A percentile compares a stretch with the other conserved stretches of the same genome.
phyloP scores from a whole-genome alignment of 306 rosid species.

The Fragaria vesca region DNA sequence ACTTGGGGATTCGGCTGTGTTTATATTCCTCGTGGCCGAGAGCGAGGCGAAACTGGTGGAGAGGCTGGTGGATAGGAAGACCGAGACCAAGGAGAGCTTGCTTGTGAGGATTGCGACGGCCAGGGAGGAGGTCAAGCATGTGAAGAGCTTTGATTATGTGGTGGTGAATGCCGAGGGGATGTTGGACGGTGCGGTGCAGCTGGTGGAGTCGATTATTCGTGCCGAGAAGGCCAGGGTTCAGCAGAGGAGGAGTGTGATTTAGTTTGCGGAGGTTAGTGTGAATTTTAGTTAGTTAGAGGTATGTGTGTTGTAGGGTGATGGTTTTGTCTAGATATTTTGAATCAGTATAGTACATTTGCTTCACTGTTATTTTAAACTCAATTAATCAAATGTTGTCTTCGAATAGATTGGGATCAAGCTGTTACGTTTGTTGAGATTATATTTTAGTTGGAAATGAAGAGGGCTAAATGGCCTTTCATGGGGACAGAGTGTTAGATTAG shows the following conservation, averaged over 20 bases:
- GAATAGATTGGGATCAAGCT: neutral
- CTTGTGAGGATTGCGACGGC: slow-evolving; percentile 82
- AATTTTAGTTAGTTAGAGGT: neutral
- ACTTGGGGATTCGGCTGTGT: slow-evolving; percentile 72
- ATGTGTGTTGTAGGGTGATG: neutral
- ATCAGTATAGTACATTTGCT: neutral
- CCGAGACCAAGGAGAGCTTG: slow-evolving; percentile 73
- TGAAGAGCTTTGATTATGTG: slow-evolving; percentile 72
- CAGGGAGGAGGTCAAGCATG: slow-evolving; percentile 82
- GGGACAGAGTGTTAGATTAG: neutral
- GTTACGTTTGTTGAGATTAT: neutral
- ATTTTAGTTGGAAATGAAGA: neutral
- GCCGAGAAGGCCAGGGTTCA: slow-evolving; percentile 93
- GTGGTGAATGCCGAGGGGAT: slow-evolving; percentile 83
- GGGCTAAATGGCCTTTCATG: neutral
- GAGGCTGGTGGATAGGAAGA: slow-evolving; percentile 74
- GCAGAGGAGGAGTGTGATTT: slow-evolving; percentile 55
- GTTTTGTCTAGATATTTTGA: neutral
- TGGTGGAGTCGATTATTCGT: slow-evolving; percentile 67
- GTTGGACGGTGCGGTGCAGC: slow-evolving; percentile 69
- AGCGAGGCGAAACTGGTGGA: slow-evolving; percentile 77
- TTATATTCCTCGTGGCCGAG: slow-evolving; percentile 74
- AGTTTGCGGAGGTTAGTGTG: slow-evolving; percentile 15
- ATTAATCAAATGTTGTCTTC: neutral
- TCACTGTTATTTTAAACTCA: neutral